A percentile compares a stretch with the other conserved stretches of the same genome.
These are phyloP conservation scores for Diplodia corticola DNA, from an alignment of 2,329 filamentous ascomycete species.

Conservation along the genomic window DNA sequence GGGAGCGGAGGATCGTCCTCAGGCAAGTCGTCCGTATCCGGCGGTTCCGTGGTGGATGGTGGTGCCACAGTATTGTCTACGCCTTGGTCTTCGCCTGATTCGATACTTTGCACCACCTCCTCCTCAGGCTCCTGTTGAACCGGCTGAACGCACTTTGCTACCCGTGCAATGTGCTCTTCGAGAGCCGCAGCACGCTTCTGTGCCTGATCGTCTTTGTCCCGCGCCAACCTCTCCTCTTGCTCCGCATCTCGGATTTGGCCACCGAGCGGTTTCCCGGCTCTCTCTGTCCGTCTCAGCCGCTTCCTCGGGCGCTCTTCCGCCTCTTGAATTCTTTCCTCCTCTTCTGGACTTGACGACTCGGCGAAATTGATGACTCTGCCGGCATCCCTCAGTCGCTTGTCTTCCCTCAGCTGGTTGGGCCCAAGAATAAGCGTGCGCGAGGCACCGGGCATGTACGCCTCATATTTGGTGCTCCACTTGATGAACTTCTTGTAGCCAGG, in stretches of 20 bases:
- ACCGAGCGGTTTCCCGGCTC: too few relatives aligned
- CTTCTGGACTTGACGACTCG: neutral
- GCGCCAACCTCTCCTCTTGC: neutral
- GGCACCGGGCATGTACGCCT: constrained; percentile 42
- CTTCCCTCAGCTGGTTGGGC: constrained; percentile 13
- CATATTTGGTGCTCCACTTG: constrained; percentile 53
- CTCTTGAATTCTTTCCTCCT: neutral
- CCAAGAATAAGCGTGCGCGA: constrained; percentile 9
- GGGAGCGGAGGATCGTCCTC: neutral
- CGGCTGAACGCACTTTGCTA: constrained; percentile 4
- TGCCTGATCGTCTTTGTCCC: neutral
- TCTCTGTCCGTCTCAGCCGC: neutral
- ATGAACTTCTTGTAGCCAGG: constrained; percentile 50
- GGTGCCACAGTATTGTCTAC: neutral
- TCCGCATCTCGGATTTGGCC: neutral
- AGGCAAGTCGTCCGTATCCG: neutral
- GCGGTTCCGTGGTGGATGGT: neutral
- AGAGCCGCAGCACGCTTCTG: neutral
- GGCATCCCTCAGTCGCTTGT: neutral
- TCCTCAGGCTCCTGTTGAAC: neutral
- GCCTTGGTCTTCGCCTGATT: neutral
- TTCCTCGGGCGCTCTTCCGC: neutral
- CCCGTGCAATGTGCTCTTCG: constrained; percentile 10
- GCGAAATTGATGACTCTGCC: neutral
- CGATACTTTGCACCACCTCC: neutral